These are phyloP conservation scores for Dryas octopetala DNA, from an alignment of 306 rosid species.

Conservation along the genomic window DNA sequence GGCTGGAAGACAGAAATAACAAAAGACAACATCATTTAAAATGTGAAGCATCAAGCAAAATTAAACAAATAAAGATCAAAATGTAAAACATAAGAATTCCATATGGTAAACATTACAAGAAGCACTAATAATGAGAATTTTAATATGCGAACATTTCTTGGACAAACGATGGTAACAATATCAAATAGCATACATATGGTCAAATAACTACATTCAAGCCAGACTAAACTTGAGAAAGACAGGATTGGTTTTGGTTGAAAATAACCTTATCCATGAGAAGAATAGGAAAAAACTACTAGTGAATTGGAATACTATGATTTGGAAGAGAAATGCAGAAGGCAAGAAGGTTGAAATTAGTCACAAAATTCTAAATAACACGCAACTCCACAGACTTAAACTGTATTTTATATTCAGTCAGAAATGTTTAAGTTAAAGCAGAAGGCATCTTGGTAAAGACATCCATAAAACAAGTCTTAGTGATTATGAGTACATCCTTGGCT, in stretches of 20 bases:
- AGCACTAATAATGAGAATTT: background rate
- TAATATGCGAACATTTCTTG: background rate
- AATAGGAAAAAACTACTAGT: background rate
- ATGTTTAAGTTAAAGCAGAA: background rate
- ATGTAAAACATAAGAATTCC: background rate
- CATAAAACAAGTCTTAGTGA: background rate
- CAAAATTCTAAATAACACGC: no score
- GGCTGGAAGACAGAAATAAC: slow-evolving; percentile 41
- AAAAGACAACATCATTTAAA: slow-evolving; percentile 3
- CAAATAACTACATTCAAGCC: no score
- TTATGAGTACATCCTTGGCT: background rate
- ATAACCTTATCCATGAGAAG: background rate
- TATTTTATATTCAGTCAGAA: no score
- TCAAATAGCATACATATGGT: no score
- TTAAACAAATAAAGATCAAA: background rate
- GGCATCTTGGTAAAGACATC: background rate
- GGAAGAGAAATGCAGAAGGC: background rate
- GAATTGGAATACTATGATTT: background rate
- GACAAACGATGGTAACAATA: background rate
- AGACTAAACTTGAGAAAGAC: no score
- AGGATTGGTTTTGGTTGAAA: background rate
- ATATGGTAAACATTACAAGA: background rate
- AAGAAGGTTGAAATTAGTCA: no score
- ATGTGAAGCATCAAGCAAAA: slow-evolving; percentile 13
- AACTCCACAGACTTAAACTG: no score